A percentile compares a stretch with the other conserved stretches of the same genome.
These are phyloP conservation scores for Tuctoria greenei DNA, from an alignment of 176 grass and related monocot species.

Conservation along the genomic window DNA sequence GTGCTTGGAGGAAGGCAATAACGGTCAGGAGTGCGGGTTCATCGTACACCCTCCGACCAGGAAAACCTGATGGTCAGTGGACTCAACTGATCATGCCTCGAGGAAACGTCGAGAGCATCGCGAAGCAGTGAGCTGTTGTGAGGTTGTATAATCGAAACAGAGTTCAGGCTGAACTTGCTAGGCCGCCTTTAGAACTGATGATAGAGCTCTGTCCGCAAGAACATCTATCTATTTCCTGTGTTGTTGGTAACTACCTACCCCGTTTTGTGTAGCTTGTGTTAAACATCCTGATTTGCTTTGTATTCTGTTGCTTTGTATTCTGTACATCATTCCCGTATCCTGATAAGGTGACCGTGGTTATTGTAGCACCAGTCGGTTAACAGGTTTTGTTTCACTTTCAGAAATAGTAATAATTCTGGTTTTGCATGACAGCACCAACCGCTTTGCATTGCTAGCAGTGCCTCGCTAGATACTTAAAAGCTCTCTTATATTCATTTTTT, in stretches of 20 bases:
- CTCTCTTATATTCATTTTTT: too few relatives aligned
- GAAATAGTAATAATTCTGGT: background rate
- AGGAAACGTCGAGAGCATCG: background rate
- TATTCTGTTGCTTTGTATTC: slow-evolving; percentile 39
- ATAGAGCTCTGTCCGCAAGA: slow-evolving; percentile 19
- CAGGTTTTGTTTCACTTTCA: background rate
- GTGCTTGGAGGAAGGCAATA: slow-evolving; percentile 32
- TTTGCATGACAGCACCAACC: background rate
- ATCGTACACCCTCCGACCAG: slow-evolving; percentile 8
- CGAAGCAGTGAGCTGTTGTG: background rate
- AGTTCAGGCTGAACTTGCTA: slow-evolving; percentile 1
- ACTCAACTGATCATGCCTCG: background rate
- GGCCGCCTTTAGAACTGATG: background rate
- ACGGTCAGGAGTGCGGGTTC: slow-evolving; percentile 35
- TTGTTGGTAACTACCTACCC: slow-evolving; percentile 13
- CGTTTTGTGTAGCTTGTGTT: slow-evolving; percentile 20
- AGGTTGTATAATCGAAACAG: slow-evolving; percentile 31
- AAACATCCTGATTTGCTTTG: slow-evolving; percentile 21
- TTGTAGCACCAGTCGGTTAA: background rate
- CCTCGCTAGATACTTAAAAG: too few relatives aligned
- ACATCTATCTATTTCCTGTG: slow-evolving; percentile 6
- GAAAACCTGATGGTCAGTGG: slow-evolving; percentile 29
- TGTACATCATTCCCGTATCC: slow-evolving; percentile 29
- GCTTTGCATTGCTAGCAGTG: background rate
- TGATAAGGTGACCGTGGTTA: slow-evolving; percentile 13